Conservation (phyloP, 2,329 filamentous ascomycete species). For the Penicillium sp. region DNA sequence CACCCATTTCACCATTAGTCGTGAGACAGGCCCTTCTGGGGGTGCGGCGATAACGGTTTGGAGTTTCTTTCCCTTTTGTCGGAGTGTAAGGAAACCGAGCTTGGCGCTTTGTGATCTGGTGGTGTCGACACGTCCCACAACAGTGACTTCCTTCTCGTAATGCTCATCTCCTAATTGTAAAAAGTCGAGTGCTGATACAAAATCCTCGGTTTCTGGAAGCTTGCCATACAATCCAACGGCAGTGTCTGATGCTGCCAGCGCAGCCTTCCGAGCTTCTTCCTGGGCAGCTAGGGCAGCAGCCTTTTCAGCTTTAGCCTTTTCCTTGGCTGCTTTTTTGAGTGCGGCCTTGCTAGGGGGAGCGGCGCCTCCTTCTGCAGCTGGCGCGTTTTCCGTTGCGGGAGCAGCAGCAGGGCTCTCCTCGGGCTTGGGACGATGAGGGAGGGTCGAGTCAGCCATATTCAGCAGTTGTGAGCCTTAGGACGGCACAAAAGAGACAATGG, state of each 20-base stretch:
- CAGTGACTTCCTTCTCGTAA: constrained; percentile 66
- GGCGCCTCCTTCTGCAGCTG: constrained; percentile 35
- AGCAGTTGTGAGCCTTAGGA: not conserved
- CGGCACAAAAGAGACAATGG: not conserved
- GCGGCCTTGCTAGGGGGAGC: constrained; percentile 69
- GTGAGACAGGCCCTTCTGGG: constrained; percentile 57
- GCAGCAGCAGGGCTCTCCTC: constrained; percentile 27
- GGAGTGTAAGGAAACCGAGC: constrained; percentile 83
- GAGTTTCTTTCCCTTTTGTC: constrained; percentile 72
- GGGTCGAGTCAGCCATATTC: constrained; percentile 36
- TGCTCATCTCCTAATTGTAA: constrained; percentile 53
- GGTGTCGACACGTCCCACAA: constrained; percentile 83
- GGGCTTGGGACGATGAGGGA: constrained; percentile 38
- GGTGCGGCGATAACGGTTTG: constrained; percentile 70
- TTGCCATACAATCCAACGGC: constrained; percentile 76
- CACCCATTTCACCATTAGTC: constrained; percentile 94
- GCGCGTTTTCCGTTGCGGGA: constrained; percentile 12
- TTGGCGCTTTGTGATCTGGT: constrained; percentile 83
- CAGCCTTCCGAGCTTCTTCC: constrained; percentile 65
- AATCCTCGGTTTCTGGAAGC: constrained; percentile 56
- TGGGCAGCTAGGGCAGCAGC: constrained; percentile 67
- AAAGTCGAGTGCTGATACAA: constrained; percentile 60
- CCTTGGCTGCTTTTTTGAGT: constrained; percentile 82
- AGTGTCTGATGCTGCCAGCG: constrained; percentile 57
- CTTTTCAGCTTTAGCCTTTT: constrained; percentile 83